phyloP scores from a whole-genome alignment of 257 asterid species.

The Salvia splendens region DNA sequence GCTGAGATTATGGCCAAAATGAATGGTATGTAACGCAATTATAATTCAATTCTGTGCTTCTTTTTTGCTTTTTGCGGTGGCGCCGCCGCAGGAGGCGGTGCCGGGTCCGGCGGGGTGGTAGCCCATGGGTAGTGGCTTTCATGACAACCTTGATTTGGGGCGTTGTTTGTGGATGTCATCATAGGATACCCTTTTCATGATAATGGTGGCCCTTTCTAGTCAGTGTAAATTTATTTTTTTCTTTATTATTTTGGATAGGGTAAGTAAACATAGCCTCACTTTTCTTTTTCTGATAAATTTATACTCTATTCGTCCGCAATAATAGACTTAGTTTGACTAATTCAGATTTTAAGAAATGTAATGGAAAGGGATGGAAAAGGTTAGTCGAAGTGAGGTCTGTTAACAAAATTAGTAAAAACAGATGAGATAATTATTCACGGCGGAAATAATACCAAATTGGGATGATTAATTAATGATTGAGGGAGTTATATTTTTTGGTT shows the following conservation, averaged over 20 bases:
- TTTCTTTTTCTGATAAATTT: slow-evolving; percentile 2
- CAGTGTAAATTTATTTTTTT: slow-evolving; percentile 12
- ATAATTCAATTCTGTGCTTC: not conserved
- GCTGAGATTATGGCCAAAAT: slow-evolving; percentile 68
- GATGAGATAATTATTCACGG: too few relatives aligned
- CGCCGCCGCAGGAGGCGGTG: not conserved
- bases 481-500: not conserved
- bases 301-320: too few relatives aligned
- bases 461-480: too few relatives aligned
- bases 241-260: too few relatives aligned
- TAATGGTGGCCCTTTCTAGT: slow-evolving; percentile 24
- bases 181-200: slow-evolving; percentile 35
- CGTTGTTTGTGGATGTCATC: slow-evolving; percentile 29
- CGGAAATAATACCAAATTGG: too few relatives aligned
- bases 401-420: too few relatives aligned
- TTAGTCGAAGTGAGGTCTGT: too few relatives aligned
- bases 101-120: too few relatives aligned
- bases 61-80: not conserved
- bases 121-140: slow-evolving; percentile 14
- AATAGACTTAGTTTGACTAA: too few relatives aligned
- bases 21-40: slow-evolving; percentile 55
- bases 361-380: too few relatives aligned
- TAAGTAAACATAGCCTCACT: too few relatives aligned
- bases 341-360: too few relatives aligned
- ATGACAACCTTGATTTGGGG: slow-evolving; percentile 18